Evolutionary conservation across 2,329 filamentous ascomycete species (phyloP).

Genomic region (Geosmithia flava): DNA sequence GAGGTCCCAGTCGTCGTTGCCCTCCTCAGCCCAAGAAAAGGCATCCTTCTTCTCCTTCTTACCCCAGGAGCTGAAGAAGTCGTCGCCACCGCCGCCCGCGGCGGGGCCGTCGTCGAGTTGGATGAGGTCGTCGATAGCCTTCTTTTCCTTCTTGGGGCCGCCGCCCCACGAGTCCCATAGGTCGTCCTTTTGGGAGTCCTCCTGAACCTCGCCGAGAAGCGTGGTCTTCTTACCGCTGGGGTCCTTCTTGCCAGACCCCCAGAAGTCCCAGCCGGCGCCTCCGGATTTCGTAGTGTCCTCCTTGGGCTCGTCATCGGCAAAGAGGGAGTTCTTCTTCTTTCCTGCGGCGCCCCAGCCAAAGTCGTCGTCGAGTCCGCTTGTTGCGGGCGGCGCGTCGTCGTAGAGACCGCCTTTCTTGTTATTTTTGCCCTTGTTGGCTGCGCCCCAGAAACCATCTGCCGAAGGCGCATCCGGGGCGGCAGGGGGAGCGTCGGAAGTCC

Average conservation of each 20-base stretch:
- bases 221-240: conserved; percentile 13
- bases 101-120: conserved; percentile 18
- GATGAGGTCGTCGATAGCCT: conserved; percentile 21
- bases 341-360: conserved; percentile 2
- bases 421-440: conserved; percentile 17
- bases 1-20: conserved; percentile 2
- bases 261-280: conserved; percentile 8
- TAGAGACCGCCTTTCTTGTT: conserved; percentile 11
- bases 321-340: conserved; percentile 7
- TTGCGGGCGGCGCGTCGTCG: conserved; percentile 4
- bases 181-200: conserved; percentile 10
- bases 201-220: conserved; percentile 6
- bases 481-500: conserved; percentile 8
- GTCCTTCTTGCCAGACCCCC: conserved; percentile 7
- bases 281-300: conserved; percentile 5
- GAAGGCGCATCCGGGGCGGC: conserved; percentile 2
- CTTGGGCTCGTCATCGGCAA: conserved; percentile 5
- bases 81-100: conserved; percentile 21
- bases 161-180: conserved; percentile 11
- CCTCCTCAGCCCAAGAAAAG: conserved; percentile 2
- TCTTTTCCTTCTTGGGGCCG: conserved; percentile 22
- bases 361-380: conserved; percentile 3
- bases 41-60: conserved; percentile 36
- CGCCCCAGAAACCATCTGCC: conserved; percentile 8
- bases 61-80: conserved; percentile 44